A percentile compares a stretch with the other conserved stretches of the same genome.
Conservation (phyloP, 306 rosid genomes). For the Hippophae gyantsensis region DNA sequence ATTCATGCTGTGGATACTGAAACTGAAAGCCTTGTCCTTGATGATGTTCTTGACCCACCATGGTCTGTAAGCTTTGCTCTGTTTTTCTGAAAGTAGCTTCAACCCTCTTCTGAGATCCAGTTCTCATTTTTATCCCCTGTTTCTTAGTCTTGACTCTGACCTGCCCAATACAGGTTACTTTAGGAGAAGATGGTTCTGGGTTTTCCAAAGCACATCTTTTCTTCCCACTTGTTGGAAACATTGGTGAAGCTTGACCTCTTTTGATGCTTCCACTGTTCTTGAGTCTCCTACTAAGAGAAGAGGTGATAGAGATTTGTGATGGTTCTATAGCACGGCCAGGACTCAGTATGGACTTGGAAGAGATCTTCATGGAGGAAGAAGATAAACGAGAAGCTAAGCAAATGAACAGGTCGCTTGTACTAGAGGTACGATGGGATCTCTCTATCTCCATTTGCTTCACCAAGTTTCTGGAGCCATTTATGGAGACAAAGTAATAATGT, state of each 20-base stretch:
- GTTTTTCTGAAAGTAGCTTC: constrained; percentile 58
- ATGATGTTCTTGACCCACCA: neutral
- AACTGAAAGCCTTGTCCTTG: constrained; percentile 16
- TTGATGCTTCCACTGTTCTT: constrained; percentile 69
- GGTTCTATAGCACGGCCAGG: constrained; percentile 63
- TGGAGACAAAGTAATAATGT: neutral
- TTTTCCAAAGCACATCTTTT: constrained; percentile 65
- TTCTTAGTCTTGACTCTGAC: constrained; percentile 86
- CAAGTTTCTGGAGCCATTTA: constrained; percentile 14
- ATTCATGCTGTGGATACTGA: constrained; percentile 42
- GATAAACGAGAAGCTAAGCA: constrained; percentile 77
- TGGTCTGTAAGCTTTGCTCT: constrained; percentile 11
- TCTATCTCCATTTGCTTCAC: constrained; percentile 38
- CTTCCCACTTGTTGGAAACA: constrained; percentile 68
- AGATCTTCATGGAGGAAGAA: constrained; percentile 68
- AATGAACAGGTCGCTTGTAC: constrained; percentile 56
- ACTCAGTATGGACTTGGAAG: constrained; percentile 73
- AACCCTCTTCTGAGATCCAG: constrained; percentile 47
- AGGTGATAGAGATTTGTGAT: constrained; percentile 67
- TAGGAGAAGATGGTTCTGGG: constrained; percentile 93
- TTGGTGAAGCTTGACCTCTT: constrained; percentile 85
- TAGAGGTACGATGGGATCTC: constrained; percentile 35
- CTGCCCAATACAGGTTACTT: constrained; percentile 92
- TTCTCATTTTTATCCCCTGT: constrained; percentile 74
- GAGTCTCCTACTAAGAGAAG: constrained; percentile 71